Base-by-base conservation (phyloP, 371 early-diverging fungal species). In the Spraguea lophii region DNA sequence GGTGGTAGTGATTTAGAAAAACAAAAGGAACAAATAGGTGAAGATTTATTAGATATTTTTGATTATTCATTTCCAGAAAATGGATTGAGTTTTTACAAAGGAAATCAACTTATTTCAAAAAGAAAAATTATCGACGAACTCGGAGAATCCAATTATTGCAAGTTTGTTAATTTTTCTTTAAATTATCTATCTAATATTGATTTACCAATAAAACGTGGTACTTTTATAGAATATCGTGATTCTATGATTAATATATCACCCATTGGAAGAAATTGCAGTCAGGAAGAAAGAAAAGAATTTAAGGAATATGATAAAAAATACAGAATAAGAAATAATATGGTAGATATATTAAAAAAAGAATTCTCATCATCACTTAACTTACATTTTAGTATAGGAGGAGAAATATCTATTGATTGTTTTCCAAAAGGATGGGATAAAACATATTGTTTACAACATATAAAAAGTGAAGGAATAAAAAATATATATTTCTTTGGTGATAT, bases 401-500 rank as follows among this genome's bases (percentile, higher is more conserved):
- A 98, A 71, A 98, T 98, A 66, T 93, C 93, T 3, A 91, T 98
- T 63, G 99, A 98, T 70, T 85, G 92, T 16, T 93, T 98, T 77
- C 99, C 99, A 34, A 78, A 77, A 40, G 99, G 99, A 25, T 98
- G 97, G 99, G 46, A 54, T 40, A 73, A 71, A 78, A 94, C 92
- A 38, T 95, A 87, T 73, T 92, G 95, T 70, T 76, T 98, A 48
- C 73, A 79, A 22, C 93, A 94, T 66, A 60, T 98, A 24, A 70
- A 81, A 61, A 61, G 76, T 32, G 85, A 90, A 63, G 78, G 76
- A 32, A 90, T 98, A 69, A 78, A 77, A 58, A 77, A 65, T 19
- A 82, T 94, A 53, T 85, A 90, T 72, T 98, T 98, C 75, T 98
- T 97, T 75, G 99, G 99, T 43, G 99, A 98, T 73, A 95, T 92